A percentile compares a stretch with the other conserved stretches of the same genome.
phyloP scores from a whole-genome alignment of 2,329 filamentous ascomycete species.

The Phaeosphaeriaceae sp. region DNA sequence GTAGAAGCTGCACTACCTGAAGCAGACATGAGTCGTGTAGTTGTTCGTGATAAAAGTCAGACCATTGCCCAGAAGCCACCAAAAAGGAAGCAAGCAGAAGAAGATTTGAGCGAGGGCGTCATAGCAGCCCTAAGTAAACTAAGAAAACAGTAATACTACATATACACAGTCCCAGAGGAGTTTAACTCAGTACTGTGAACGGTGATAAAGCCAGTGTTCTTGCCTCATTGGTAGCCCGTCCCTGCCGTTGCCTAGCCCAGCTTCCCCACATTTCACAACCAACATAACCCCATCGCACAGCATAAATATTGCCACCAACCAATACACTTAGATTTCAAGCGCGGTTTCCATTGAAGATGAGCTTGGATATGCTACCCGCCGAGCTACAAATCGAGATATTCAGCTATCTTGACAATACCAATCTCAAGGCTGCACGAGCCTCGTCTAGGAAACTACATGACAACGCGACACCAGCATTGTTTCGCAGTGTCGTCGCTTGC shows the following conservation, averaged over 20 bases:
- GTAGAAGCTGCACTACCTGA: conserved; percentile 55
- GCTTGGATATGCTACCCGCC: conserved; percentile 27
- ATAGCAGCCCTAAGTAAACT: conserved; percentile 64
- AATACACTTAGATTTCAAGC: background rate
- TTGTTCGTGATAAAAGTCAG: conserved; percentile 32
- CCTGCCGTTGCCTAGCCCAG: background rate
- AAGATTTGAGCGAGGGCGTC: conserved; percentile 63
- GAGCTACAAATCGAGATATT: conserved; percentile 41
- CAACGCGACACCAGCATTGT: conserved; percentile 32
- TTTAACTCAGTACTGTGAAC: no score
- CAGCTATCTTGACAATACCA: conserved; percentile 23
- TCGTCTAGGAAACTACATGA: conserved; percentile 28
- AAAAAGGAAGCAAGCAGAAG: conserved; percentile 49
- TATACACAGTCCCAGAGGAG: no score
- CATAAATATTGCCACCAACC: background rate
- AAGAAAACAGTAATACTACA: conserved; percentile 43
- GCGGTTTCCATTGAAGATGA: background rate
- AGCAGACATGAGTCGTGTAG: conserved; percentile 24
- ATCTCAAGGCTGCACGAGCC: conserved; percentile 33
- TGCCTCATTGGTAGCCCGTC: no score
- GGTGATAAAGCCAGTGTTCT: no score
- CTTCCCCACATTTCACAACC: conserved; percentile 4
- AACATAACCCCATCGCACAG: background rate
- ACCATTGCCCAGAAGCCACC: conserved; percentile 16
- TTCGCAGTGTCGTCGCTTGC: conserved; percentile 32